Conservation (phyloP, 73 alveolate species). For the Durusdinium trenchii region DNA sequence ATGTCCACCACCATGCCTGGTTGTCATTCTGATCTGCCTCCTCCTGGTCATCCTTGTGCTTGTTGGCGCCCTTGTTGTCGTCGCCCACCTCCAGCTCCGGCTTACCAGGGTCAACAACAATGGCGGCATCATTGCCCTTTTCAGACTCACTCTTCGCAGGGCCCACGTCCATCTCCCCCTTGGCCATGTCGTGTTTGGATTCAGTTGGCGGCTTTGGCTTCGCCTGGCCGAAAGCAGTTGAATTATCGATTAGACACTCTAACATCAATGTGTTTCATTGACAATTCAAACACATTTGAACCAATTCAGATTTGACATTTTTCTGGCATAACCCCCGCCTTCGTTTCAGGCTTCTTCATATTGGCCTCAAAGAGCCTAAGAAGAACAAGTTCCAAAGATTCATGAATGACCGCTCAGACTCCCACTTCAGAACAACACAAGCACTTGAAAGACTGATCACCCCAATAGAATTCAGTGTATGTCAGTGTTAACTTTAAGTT, state of each 20-base stretch:
- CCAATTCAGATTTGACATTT: background rate
- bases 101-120: no score
- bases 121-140: no score
- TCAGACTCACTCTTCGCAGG: no score
- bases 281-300: background rate
- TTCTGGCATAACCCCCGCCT: no score
- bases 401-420: no score
- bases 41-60: background rate
- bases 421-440: no score
- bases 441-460: no score
- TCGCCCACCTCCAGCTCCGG: no score
- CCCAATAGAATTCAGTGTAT: no score
- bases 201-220: background rate
- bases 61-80: no score
- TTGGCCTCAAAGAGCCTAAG: background rate
- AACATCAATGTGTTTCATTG: background rate
- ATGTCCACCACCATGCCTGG: no score
- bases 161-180: background rate
- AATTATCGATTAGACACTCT: background rate
- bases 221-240: background rate
- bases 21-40: background rate
- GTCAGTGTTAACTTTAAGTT: no score
- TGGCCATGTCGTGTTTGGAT: background rate
- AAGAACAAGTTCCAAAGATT: background rate
- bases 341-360: background rate